Percentiles rank a stretch among this genome's conserved stretches.
Evolutionary conservation across 2,329 filamentous ascomycete genomes (phyloP).

Genomic region (Calcarisporium arbuscula): DNA sequence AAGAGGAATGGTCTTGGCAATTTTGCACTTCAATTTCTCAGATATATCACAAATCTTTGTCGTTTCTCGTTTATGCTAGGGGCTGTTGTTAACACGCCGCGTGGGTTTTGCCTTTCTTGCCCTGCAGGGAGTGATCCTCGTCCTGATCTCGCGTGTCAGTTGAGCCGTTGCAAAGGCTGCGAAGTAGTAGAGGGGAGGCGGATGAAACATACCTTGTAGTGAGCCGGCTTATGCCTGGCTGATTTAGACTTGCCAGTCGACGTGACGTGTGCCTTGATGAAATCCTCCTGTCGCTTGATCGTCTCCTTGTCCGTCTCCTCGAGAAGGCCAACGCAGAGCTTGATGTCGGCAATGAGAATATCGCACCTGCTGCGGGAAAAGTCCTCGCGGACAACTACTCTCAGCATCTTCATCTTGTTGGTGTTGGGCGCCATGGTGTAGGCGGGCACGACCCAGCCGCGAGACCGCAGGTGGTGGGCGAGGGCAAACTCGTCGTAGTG

Average conservation of each 20-base stretch:
- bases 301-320: constrained; percentile 67
- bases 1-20: too few species aligned
- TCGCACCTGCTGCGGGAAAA: constrained; percentile 81
- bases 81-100: constrained; percentile 59
- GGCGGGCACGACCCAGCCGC: constrained; percentile 89
- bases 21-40: too few species aligned
- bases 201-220: constrained; percentile 38
- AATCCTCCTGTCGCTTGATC: constrained; percentile 63
- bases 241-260: constrained; percentile 47
- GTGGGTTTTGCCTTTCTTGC: constrained; percentile 86
- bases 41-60: background rate
- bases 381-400: constrained; percentile 88
- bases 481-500: constrained; percentile 70
- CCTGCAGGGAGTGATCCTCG: constrained; percentile 82
- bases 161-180: constrained; percentile 10
- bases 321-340: constrained; percentile 65
- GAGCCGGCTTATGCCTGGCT: constrained; percentile 33
- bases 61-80: constrained; percentile 8
- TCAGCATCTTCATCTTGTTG: constrained; percentile 78
- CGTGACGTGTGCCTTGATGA: constrained; percentile 51
- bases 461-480: constrained; percentile 77
- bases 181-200: background rate
- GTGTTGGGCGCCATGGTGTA: constrained; percentile 96
- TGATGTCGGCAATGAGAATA: constrained; percentile 69
- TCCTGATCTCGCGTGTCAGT: constrained; percentile 45